Conservation (phyloP, 2,329 filamentous ascomycete genomes). For the Penicillium sp. region DNA sequence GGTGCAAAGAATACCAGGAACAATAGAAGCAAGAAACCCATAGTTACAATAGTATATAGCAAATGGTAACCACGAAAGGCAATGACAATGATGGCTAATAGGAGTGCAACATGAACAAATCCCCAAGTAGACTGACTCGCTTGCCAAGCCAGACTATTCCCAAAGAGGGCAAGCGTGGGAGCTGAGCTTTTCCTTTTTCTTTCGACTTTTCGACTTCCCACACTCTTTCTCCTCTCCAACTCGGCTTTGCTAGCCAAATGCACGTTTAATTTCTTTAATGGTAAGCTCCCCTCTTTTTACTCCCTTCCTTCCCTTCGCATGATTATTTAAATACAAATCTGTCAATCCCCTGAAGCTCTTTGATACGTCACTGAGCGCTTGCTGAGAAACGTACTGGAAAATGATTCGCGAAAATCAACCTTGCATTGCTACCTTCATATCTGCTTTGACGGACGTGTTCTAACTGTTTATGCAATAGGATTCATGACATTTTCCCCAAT, state of each 20-base stretch:
- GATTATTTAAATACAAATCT: conserved; percentile 71
- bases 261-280: conserved; percentile 30
- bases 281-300: conserved; percentile 23
- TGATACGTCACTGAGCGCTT: conserved; percentile 42
- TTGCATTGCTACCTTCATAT: neutral
- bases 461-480: conserved; percentile 21
- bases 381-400: conserved; percentile 48
- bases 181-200: conserved; percentile 16
- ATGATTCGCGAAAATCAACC: conserved; percentile 29
- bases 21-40: conserved; percentile 39
- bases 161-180: conserved; percentile 16
- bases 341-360: conserved; percentile 76
- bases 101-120: neutral
- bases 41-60: conserved; percentile 16
- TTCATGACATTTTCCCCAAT: conserved; percentile 15
- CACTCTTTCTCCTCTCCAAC: conserved; percentile 11
- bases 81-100: conserved; percentile 5
- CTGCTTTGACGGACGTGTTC: conserved; percentile 8
- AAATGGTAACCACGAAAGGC: conserved; percentile 2
- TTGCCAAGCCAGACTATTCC: conserved; percentile 14
- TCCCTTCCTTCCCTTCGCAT: conserved; percentile 47
- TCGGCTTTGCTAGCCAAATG: conserved; percentile 33
- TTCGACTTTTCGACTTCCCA: conserved; percentile 23
- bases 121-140: conserved; percentile 1
- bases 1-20: conserved; percentile 42